Conservation (phyloP, 78 protist genomes). For the Dictyostelium capitatum region DNA sequence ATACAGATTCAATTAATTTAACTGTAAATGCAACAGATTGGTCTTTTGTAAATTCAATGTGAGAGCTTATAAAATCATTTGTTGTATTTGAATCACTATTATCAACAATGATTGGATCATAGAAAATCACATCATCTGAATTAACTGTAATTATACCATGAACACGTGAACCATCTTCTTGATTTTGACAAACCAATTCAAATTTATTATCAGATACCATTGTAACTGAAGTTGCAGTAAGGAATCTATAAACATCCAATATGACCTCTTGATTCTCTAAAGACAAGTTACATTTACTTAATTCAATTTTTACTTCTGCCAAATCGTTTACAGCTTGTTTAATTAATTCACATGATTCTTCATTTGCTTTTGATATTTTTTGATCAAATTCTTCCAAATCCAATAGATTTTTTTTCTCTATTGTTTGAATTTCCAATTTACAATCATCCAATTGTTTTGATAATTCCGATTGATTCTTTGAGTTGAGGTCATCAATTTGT, state of each 20-base stretch:
- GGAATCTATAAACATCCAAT: background rate
- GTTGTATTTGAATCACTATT: background rate
- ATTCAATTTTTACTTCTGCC: background rate
- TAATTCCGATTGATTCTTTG: background rate
- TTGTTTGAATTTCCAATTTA: conserved; percentile 31
- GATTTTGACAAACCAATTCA: conserved; percentile 12
- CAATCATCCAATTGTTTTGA: background rate
- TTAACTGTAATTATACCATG: background rate
- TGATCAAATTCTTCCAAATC: conserved; percentile 33
- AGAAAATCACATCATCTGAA: background rate
- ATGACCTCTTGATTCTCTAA: no score
- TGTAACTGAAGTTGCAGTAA: background rate
- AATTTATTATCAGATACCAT: background rate
- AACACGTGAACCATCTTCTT: background rate
- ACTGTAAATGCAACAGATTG: background rate
- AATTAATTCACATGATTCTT: background rate
- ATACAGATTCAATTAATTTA: conserved; percentile 2
- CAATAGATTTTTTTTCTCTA: conserved; percentile 12
- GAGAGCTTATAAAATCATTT: background rate
- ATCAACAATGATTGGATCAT: background rate
- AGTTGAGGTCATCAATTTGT: background rate
- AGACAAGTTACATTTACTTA: background rate
- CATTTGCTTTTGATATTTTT: background rate
- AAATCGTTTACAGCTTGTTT: background rate
- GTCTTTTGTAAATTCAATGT: background rate